These are phyloP conservation scores for Blastobotrys buckinghamii DNA, from an alignment of 1,139 yeast species.

Conservation along the genomic window DNA sequence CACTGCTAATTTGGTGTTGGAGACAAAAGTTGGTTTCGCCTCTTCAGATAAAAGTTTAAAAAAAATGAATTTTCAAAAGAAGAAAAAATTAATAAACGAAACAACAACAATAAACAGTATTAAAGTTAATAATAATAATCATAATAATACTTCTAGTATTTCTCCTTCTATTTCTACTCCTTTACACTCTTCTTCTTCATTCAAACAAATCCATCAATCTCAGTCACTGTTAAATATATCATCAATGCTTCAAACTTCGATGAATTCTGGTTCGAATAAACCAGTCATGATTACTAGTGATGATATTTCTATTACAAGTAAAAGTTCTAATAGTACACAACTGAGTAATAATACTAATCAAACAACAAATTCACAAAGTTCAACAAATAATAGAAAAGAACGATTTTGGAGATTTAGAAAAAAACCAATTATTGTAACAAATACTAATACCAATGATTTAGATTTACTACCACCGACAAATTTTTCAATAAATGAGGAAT, in stretches of 20 bases:
- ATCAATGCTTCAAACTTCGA: background rate
- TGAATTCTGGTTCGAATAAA: background rate
- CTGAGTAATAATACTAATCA: background rate
- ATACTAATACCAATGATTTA: background rate
- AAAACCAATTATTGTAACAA: background rate
- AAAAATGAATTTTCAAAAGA: background rate
- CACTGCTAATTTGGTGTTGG: no score
- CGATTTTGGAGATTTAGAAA: slow-evolving; percentile 1
- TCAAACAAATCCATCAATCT: background rate
- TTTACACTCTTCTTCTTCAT: background rate
- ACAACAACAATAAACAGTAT: background rate
- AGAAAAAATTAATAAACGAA: background rate
- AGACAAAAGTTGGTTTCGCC: no score
- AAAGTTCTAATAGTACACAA: background rate
- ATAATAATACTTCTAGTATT: background rate
- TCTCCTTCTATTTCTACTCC: background rate
- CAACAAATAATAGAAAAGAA: background rate
- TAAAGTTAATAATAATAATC: background rate
- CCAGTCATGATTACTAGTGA: slow-evolving; percentile 1
- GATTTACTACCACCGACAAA: background rate
- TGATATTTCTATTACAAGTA: background rate
- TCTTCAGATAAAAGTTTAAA: no score
- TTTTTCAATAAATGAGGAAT: background rate
- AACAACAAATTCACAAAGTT: background rate
- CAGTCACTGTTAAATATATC: background rate